These are phyloP conservation scores for Boletus rufocinnamomeus DNA, from an alignment of 768 basidiomycete species.

Conservation along the genomic window DNA sequence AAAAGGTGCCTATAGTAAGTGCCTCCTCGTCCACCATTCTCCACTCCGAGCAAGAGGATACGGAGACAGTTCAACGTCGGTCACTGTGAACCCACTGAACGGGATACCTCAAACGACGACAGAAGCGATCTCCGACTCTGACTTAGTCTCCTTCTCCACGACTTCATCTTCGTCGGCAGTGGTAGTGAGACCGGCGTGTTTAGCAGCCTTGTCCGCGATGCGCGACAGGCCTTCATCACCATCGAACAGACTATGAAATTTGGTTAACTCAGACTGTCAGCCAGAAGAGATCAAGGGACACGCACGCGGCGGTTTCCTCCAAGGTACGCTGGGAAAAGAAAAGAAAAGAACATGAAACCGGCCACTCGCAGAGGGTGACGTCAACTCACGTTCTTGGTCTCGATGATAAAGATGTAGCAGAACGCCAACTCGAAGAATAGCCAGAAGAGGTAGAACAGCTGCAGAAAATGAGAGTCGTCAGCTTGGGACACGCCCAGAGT, in stretches of 20 bases:
- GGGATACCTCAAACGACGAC: not conserved
- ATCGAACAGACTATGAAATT: conserved; percentile 18
- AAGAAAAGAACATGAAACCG: not conserved
- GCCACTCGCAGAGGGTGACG: not conserved
- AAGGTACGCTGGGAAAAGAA: conserved; percentile 12
- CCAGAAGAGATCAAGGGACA: not conserved
- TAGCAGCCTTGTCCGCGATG: conserved; percentile 1
- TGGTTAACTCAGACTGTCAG: not conserved
- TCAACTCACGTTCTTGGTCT: conserved; percentile 39
- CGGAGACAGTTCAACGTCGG: not conserved
- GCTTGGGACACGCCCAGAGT: not conserved
- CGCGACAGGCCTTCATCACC: not conserved
- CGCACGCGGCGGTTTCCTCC: conserved; percentile 25
- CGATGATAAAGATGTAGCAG: conserved; percentile 39
- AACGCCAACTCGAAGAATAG: conserved; percentile 42
- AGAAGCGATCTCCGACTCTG: not conserved
- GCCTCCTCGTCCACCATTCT: no score
- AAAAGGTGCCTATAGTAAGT: no score
- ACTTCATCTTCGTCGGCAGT: not conserved
- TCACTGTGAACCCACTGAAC: not conserved
- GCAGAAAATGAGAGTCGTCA: not conserved
- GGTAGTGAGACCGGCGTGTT: not conserved
- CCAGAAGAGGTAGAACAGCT: conserved; percentile 41
- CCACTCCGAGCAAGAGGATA: not conserved
- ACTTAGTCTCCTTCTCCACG: not conserved